phyloP scores from a whole-genome alignment of 805 yeast species.

The Hanseniaspora lachancei region DNA sequence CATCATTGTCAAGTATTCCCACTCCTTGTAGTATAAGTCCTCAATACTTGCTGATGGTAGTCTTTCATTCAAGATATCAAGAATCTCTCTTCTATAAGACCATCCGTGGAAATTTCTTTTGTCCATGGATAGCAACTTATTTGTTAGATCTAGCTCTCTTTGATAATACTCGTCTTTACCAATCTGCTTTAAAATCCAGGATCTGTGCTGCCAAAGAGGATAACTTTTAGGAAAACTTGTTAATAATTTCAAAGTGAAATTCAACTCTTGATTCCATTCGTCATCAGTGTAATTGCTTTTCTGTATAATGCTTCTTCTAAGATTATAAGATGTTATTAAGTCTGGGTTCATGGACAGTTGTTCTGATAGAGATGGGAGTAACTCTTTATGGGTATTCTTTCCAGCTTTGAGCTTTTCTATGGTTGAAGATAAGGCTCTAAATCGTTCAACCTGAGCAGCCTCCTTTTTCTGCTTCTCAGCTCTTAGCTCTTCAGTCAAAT shows the following conservation, averaged over 20 bases:
- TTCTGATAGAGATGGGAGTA: constrained; percentile 24
- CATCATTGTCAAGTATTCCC: constrained; percentile 61
- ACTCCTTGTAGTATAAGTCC: constrained; percentile 38
- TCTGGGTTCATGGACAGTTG: constrained; percentile 63
- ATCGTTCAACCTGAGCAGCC: constrained; percentile 43
- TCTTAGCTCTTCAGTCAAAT: constrained; percentile 43
- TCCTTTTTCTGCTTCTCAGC: constrained; percentile 44
- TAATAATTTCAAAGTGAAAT: constrained; percentile 45
- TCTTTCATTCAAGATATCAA: constrained; percentile 25
- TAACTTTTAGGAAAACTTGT: constrained; percentile 72
- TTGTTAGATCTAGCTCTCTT: constrained; percentile 57
- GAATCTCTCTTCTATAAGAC: constrained; percentile 74
- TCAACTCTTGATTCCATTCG: constrained; percentile 41
- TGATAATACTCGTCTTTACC: constrained; percentile 41
- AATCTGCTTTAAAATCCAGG: constrained; percentile 58
- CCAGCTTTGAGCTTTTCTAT: not conserved
- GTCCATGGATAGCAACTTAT: constrained; percentile 55
- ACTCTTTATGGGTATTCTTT: not conserved
- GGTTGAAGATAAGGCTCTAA: constrained; percentile 25
- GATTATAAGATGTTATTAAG: constrained; percentile 81
- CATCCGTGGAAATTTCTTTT: constrained; percentile 88
- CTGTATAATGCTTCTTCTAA: constrained; percentile 56
- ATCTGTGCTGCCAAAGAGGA: constrained; percentile 92
- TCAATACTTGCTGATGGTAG: constrained; percentile 20
- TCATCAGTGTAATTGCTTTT: constrained; percentile 22